Evolutionary conservation across 495 filamentous ascomycete genomes (phyloP).

Genomic region (Podospora tetraspora): DNA sequence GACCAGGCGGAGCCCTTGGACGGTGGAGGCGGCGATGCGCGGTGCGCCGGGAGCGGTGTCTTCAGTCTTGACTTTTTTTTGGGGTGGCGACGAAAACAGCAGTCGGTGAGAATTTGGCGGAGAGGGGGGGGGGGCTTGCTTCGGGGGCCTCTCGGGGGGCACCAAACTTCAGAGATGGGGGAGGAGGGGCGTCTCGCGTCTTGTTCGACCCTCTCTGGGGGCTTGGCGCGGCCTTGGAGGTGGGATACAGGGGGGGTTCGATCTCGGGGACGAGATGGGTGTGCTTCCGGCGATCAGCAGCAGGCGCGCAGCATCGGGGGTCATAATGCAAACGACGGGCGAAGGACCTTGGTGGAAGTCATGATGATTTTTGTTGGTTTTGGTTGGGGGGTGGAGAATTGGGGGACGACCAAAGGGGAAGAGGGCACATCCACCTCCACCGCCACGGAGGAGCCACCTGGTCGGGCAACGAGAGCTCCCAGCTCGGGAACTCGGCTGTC

Average conservation of each 20-base stretch:
- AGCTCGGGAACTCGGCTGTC: background rate
- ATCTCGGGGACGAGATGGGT: background rate
- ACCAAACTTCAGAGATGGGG: background rate
- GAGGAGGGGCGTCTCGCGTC: background rate
- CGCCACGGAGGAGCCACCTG: background rate
- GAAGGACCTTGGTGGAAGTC: constrained; percentile 20
- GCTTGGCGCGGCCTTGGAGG: constrained; percentile 9
- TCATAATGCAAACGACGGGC: constrained; percentile 25
- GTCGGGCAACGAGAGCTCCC: constrained; percentile 6
- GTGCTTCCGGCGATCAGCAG: constrained; percentile 21
- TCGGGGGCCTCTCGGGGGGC: background rate
- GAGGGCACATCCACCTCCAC: background rate
- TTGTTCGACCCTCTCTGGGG: constrained; percentile 4
- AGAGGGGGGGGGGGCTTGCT: background rate
- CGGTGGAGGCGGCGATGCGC: constrained; percentile 8
- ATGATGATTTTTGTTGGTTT: constrained; percentile 15
- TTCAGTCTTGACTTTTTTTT: background rate
- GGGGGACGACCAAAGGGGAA: background rate
- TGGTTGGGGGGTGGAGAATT: constrained; percentile 10
- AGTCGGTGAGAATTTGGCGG: constrained; percentile 4
- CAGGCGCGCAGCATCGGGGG: constrained; percentile 20
- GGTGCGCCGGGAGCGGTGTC: background rate
- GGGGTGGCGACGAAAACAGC: constrained; percentile 7
- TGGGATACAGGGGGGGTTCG: background rate
- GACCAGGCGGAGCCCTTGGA: constrained; percentile 8